Conservation (phyloP, 2,329 filamentous ascomycete species). For the Alternaria infectoria region DNA sequence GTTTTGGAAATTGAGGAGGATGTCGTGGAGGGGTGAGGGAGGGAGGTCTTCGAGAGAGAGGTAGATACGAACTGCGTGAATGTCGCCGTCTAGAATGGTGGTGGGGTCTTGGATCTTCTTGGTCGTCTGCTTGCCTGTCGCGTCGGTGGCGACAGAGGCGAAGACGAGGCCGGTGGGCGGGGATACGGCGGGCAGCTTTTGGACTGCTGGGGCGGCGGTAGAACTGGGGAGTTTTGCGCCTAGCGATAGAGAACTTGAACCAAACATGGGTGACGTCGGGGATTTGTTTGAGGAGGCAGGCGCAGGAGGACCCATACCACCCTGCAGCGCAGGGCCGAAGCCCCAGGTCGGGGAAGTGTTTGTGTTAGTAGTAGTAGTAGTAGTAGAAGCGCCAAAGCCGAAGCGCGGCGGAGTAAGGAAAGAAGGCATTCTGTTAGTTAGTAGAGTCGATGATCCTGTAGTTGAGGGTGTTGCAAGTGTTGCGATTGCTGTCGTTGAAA, state of each 20-base stretch:
- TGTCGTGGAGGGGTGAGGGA: background rate
- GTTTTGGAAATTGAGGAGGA: background rate
- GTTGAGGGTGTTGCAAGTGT: background rate
- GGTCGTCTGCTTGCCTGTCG: background rate
- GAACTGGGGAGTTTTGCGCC: background rate
- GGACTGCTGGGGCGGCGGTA: background rate
- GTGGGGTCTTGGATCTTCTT: background rate
- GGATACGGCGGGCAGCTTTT: background rate
- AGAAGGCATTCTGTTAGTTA: background rate
- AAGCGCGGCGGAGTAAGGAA: background rate
- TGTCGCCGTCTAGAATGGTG: background rate
- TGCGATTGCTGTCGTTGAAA: background rate
- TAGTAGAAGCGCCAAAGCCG: background rate
- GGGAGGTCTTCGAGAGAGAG: background rate
- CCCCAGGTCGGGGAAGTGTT: background rate
- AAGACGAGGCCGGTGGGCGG: background rate
- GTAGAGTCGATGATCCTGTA: background rate
- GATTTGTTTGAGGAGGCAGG: background rate
- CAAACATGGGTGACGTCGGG: background rate
- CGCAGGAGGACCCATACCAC: background rate
- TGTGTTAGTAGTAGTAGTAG: background rate
- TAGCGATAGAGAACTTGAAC: background rate
- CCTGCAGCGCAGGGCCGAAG: background rate
- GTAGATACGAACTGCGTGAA: background rate
- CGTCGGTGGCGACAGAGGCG: background rate